These are phyloP conservation scores for Candida germanica DNA, from an alignment of 805 yeast species.

Conservation along the genomic window DNA sequence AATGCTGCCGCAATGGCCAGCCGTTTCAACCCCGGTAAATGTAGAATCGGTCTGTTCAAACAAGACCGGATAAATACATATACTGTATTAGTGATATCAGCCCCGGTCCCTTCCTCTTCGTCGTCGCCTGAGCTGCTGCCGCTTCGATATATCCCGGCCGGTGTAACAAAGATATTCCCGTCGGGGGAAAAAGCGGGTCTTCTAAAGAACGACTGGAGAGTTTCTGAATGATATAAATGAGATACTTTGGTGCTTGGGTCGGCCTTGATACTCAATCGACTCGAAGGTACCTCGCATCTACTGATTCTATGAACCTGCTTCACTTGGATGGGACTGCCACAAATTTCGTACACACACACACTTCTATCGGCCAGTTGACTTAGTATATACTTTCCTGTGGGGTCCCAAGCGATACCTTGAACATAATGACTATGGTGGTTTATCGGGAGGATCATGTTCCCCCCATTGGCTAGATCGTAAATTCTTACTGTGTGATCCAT, in stretches of 20 bases:
- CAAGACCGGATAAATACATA: conserved; percentile 75
- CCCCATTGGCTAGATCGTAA: conserved; percentile 50
- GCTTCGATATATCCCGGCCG: conserved; percentile 57
- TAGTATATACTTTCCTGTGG: conserved; percentile 68
- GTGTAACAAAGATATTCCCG: conserved; percentile 75
- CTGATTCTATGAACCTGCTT: conserved; percentile 17
- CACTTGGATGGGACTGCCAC: conserved; percentile 3
- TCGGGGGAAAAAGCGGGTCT: conserved; percentile 86
- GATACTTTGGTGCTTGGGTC: conserved; percentile 2
- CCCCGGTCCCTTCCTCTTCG: conserved; percentile 11
- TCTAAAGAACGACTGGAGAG: conserved; percentile 86
- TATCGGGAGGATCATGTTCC: conserved; percentile 55
- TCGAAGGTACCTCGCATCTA: conserved; percentile 3
- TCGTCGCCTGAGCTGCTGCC: conserved; percentile 15
- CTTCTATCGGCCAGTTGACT: conserved; percentile 90
- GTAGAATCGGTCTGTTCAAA: conserved; percentile 68
- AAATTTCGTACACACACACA: conserved; percentile 60
- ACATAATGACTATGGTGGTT: conserved; percentile 84
- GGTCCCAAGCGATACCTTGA: conserved; percentile 98
- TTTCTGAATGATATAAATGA: conserved; percentile 72
- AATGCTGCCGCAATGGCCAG: conserved; percentile 85
- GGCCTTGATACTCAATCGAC: conserved; percentile 3
- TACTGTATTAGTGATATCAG: conserved; percentile 55
- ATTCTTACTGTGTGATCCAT: conserved; percentile 84
- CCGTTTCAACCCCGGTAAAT: conserved; percentile 72